phyloP scores from a whole-genome alignment of 2,329 filamentous ascomycete genomes.

The Calonectria pauciramosa region DNA sequence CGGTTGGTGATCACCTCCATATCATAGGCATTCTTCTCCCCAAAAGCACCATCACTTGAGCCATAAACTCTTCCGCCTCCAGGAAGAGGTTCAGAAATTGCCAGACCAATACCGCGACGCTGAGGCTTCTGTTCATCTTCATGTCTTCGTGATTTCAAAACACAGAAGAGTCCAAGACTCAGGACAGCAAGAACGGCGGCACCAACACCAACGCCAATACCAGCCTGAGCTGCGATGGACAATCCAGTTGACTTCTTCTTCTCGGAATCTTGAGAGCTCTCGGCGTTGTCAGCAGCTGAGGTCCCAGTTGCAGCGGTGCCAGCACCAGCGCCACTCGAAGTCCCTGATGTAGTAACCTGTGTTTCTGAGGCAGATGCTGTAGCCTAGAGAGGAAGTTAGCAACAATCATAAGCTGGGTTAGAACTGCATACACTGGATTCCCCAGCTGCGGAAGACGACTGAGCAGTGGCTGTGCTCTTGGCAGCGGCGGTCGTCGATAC shows the following conservation, averaged over 20 bases:
- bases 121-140: constrained; percentile 49
- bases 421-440: constrained; percentile 36
- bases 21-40: constrained; percentile 57
- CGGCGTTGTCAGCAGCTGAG: constrained; percentile 32
- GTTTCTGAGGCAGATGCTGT: constrained; percentile 32
- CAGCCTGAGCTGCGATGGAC: constrained; percentile 58
- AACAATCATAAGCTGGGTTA: neutral
- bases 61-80: constrained; percentile 58
- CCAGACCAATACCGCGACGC: constrained; percentile 47
- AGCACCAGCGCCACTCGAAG: constrained; percentile 12
- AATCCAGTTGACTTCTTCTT: constrained; percentile 36
- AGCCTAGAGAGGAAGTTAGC: constrained; percentile 30
- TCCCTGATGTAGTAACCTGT: constrained; percentile 10
- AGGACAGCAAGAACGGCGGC: constrained; percentile 57
- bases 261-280: constrained; percentile 26
- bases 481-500: neutral
- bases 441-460: constrained; percentile 4
- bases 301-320: constrained; percentile 28
- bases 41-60: constrained; percentile 51
- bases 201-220: constrained; percentile 63
- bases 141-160: constrained; percentile 43
- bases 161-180: constrained; percentile 55
- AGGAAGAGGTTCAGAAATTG: constrained; percentile 67
- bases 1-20: constrained; percentile 66
- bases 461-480: constrained; percentile 8